Conservation (phyloP, 495 filamentous ascomycete genomes). For the Aspergillus wentii region DNA sequence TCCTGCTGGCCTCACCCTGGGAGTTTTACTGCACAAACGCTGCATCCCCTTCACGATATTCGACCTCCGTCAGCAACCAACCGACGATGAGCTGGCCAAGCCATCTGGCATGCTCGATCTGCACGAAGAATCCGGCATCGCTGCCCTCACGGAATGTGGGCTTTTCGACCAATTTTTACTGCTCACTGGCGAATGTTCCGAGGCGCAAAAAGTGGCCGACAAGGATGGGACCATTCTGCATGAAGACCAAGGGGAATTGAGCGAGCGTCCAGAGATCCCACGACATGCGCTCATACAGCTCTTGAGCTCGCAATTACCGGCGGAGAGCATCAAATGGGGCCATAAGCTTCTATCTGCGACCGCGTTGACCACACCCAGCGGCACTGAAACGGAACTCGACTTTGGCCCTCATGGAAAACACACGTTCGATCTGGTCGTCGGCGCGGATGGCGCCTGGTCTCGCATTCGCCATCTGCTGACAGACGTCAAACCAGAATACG, state of each 20-base stretch:
- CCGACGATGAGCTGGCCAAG: slow-evolving; percentile 11
- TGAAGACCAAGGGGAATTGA: slow-evolving; percentile 10
- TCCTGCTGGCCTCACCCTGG: slow-evolving; percentile 53
- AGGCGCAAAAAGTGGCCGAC: slow-evolving; percentile 28
- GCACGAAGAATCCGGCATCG: slow-evolving; percentile 45
- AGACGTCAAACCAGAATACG: slow-evolving; percentile 42
- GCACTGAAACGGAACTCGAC: slow-evolving; percentile 19
- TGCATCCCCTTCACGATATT: slow-evolving; percentile 46
- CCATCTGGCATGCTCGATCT: slow-evolving; percentile 56
- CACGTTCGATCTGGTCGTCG: slow-evolving; percentile 51
- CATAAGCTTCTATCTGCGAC: slow-evolving; percentile 24
- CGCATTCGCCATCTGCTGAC: slow-evolving; percentile 45
- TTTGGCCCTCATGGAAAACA: slow-evolving; percentile 22
- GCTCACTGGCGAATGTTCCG: slow-evolving; percentile 25
- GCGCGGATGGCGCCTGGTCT: slow-evolving; percentile 61
- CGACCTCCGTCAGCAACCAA: slow-evolving; percentile 42
- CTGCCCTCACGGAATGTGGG: slow-evolving; percentile 46
- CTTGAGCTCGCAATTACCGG: slow-evolving; percentile 30
- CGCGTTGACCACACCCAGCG: background rate
- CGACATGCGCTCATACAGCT: slow-evolving; percentile 31
- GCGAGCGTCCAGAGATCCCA: slow-evolving; percentile 45
- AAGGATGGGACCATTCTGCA: slow-evolving; percentile 35
- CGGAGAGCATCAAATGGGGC: slow-evolving; percentile 39
- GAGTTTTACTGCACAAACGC: slow-evolving; percentile 45
- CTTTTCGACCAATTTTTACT: slow-evolving; percentile 43